Conservation (phyloP, 2,329 filamentous ascomycete genomes). For the Tolypocladium paradoxum region DNA sequence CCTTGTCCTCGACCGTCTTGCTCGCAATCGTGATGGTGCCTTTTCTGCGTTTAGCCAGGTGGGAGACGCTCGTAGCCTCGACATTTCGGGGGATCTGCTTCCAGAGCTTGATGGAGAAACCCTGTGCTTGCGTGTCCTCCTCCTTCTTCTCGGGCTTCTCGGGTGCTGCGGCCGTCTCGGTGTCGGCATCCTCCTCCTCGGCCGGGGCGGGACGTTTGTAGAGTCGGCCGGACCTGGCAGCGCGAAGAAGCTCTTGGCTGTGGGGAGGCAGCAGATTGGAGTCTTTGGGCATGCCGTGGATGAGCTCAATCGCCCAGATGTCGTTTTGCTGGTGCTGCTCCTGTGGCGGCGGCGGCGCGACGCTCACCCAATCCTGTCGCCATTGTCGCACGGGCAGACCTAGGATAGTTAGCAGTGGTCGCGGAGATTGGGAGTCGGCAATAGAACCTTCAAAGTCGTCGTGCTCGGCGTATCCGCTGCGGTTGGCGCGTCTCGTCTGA, state of each 20-base stretch:
- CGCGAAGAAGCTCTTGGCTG: conserved; percentile 72
- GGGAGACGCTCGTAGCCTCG: conserved; percentile 41
- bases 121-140: conserved; percentile 43
- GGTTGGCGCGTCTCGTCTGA: conserved; percentile 46
- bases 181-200: conserved; percentile 49
- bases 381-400: conserved; percentile 87
- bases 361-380: conserved; percentile 58
- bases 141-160: conserved; percentile 53
- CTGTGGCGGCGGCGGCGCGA: conserved; percentile 54
- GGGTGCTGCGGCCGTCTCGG: conserved; percentile 25
- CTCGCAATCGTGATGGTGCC: conserved; percentile 47
- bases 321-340: conserved; percentile 55
- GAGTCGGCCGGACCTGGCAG: conserved; percentile 64
- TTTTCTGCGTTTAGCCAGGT: conserved; percentile 52
- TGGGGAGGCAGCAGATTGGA: conserved; percentile 65
- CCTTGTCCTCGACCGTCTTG: conserved; percentile 34
- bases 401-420: conserved; percentile 24
- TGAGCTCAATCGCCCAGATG: conserved; percentile 64
- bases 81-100: conserved; percentile 49
- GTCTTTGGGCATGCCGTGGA: conserved; percentile 76
- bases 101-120: conserved; percentile 48
- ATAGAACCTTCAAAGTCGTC: conserved; percentile 48
- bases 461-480: conserved; percentile 46
- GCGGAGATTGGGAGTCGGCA: too few relatives aligned
- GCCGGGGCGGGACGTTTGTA: conserved; percentile 59